These are phyloP conservation scores for Vanilla planifolia DNA, from an alignment of 106 monocot species.

Conservation along the genomic window DNA sequence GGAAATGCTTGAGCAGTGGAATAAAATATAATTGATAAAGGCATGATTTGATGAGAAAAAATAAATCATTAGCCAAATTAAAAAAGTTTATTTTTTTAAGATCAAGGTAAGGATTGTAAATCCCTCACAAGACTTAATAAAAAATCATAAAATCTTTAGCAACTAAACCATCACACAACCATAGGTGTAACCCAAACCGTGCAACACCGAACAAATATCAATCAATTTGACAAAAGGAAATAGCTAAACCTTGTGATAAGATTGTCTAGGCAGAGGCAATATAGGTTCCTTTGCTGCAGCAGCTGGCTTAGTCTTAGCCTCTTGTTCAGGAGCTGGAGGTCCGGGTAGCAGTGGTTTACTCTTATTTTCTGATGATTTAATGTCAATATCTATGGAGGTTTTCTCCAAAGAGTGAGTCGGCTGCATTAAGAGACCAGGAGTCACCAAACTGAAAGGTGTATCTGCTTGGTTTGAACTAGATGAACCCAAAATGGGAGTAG, in stretches of 20 bases:
- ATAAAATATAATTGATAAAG: no score
- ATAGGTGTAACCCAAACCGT: neutral
- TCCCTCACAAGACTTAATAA: no score
- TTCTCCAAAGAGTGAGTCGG: slow-evolving; percentile 4
- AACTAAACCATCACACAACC: no score
- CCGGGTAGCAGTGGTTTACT: slow-evolving; percentile 6
- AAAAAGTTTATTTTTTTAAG: no score
- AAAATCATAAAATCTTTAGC: no score
- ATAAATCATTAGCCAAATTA: no score
- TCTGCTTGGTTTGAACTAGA: slow-evolving; percentile 1
- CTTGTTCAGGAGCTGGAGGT: neutral
- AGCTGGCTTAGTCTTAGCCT: slow-evolving; percentile 3
- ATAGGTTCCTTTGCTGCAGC: slow-evolving; percentile 2
- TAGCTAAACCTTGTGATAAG: slow-evolving; percentile 15
- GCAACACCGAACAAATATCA: neutral
- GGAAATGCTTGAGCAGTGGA: no score
- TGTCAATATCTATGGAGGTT: neutral
- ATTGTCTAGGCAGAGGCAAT: slow-evolving; percentile 3
- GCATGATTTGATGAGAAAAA: no score
- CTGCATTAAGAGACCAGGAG: slow-evolving; percentile 7
- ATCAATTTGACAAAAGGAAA: neutral
- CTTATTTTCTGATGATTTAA: slow-evolving; percentile 1
- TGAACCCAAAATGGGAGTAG: slow-evolving; percentile 1
- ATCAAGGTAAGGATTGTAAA: no score
- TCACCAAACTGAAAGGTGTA: slow-evolving; percentile 4